A percentile compares a stretch with the other conserved stretches of the same genome.
phyloP scores from a whole-genome alignment of 2,329 filamentous ascomycete genomes.

The Fusarium sp. region DNA sequence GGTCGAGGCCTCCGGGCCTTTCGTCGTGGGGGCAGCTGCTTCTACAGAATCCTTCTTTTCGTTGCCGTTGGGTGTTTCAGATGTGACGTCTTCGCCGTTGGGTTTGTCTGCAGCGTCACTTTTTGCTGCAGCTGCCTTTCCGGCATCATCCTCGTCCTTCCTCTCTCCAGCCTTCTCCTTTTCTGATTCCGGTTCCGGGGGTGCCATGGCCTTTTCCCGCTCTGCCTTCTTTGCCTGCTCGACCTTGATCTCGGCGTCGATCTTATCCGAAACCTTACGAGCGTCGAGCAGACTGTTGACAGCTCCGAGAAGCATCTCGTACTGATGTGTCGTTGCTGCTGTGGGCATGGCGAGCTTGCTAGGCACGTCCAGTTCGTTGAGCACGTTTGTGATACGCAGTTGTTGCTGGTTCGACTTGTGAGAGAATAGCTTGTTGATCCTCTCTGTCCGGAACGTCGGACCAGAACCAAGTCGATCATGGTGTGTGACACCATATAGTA shows the following conservation, averaged over 20 bases:
- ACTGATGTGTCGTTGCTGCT: conserved; percentile 75
- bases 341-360: conserved; percentile 80
- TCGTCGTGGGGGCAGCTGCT: conserved; percentile 16
- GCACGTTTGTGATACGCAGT: conserved; percentile 77
- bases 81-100: conserved; percentile 12
- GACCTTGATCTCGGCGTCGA: conserved; percentile 76
- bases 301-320: conserved; percentile 76
- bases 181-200: conserved; percentile 28
- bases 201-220: conserved; percentile 55
- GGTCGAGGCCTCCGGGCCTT: conserved; percentile 17
- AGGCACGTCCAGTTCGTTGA: conserved; percentile 78
- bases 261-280: conserved; percentile 80
- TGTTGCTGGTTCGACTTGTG: conserved; percentile 83
- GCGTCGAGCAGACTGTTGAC: conserved; percentile 79
- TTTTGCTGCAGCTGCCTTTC: conserved; percentile 13
- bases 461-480: conserved; percentile 88
- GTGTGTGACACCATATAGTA: conserved; percentile 84
- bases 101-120: conserved; percentile 17
- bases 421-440: conserved; percentile 81
- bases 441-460: conserved; percentile 89
- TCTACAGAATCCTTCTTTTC: conserved; percentile 33
- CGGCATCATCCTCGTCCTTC: conserved; percentile 25
- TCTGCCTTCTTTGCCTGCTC: conserved; percentile 69
- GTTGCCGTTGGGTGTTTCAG: conserved; percentile 16
- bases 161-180: conserved; percentile 25